Evolutionary conservation across 306 rosid genomes (phyloP).

Genomic region (Medicago arabica): DNA sequence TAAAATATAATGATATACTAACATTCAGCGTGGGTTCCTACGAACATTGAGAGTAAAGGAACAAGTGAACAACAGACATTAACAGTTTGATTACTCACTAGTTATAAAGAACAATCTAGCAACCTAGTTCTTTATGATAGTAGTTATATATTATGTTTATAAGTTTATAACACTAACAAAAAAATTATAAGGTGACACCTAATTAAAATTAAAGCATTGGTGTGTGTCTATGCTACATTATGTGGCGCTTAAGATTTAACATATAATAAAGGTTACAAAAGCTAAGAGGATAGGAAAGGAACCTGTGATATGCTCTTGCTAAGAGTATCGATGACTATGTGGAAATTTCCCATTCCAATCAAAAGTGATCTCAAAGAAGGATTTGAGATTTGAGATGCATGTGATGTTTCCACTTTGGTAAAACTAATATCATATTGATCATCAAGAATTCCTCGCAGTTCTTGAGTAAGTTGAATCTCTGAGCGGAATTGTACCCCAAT

Average conservation of each 20-base stretch:
- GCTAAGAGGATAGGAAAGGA: background rate
- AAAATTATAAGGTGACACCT: background rate
- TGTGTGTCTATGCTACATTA: background rate
- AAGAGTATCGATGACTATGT: background rate
- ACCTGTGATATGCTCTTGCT: constrained; percentile 39
- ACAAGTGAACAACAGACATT: too few relatives aligned
- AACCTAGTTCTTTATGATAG: background rate
- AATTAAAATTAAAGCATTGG: background rate
- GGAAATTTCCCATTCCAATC: constrained; percentile 35
- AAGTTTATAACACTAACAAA: background rate
- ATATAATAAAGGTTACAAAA: background rate
- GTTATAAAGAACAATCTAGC: background rate
- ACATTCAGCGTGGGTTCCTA: too few relatives aligned
- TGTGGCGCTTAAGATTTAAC: background rate
- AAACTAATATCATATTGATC: background rate
- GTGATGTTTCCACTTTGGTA: background rate
- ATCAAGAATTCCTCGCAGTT: background rate
- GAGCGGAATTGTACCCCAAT: constrained; percentile 3
- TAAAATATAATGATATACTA: too few relatives aligned
- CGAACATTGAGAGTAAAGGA: too few relatives aligned
- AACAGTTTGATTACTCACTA: too few relatives aligned
- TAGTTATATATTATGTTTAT: background rate
- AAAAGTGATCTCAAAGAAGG: constrained; percentile 22
- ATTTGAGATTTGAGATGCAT: background rate
- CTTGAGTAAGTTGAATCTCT: background rate